These are phyloP conservation scores for Silene noctiflora DNA, from an alignment of 179 eudicot species.

Conservation along the genomic window DNA sequence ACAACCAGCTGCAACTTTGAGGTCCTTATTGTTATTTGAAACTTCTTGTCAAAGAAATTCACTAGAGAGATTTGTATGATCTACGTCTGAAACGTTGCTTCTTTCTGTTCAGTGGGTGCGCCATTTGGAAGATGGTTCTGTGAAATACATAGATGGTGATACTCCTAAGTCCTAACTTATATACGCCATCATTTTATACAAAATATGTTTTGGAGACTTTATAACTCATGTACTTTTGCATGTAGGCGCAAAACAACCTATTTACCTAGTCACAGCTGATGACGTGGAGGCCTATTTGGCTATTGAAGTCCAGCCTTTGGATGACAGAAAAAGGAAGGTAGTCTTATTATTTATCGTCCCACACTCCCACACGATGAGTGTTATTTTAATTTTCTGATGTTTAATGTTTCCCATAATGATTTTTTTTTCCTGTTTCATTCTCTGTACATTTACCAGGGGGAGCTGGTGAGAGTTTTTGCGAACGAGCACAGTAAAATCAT, in stretches of 20 bases:
- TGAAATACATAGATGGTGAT: constrained; percentile 84
- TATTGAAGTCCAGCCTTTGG: constrained; percentile 95
- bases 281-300: constrained; percentile 80
- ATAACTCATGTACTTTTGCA: constrained; percentile 20
- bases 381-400: not conserved
- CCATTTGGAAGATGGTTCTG: constrained; percentile 94
- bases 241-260: constrained; percentile 90
- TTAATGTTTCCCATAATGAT: not conserved
- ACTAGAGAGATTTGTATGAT: constrained; percentile 11
- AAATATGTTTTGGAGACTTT: constrained; percentile 12
- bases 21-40: constrained; percentile 41
- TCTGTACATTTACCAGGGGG: constrained; percentile 56
- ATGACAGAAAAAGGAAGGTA: constrained; percentile 89
- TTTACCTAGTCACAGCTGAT: constrained; percentile 85
- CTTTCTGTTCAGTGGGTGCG: constrained; percentile 78
- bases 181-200: constrained; percentile 7
- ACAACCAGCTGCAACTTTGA: constrained; percentile 96
- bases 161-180: constrained; percentile 10
- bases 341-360: not conserved
- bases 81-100: constrained; percentile 18
- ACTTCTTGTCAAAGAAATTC: constrained; percentile 3
- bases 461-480: constrained; percentile 83
- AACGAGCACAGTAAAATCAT: constrained; percentile 80
- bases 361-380: not conserved
- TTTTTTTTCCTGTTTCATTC: not conserved